Percentiles rank a stretch among this genome's conserved stretches.
Conservation (phyloP, 495 filamentous ascomycete species). For the Daldinia concentrica region DNA sequence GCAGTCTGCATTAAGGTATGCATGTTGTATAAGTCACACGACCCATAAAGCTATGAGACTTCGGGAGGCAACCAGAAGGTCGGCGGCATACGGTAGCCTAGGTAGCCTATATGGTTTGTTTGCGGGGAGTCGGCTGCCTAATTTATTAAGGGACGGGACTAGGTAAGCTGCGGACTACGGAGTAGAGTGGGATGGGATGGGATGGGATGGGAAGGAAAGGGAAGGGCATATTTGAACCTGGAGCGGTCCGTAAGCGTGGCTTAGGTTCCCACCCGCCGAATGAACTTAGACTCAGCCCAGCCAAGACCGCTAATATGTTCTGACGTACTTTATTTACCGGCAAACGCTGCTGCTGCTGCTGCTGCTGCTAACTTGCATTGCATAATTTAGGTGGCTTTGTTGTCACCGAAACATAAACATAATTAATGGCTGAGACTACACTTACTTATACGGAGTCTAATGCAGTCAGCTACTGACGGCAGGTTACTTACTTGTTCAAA, state of each 20-base stretch:
- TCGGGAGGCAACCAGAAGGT: not conserved
- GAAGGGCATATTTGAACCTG: not conserved
- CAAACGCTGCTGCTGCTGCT: too few relatives aligned
- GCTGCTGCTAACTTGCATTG: too few relatives aligned
- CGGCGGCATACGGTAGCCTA: not conserved
- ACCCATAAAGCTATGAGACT: not conserved
- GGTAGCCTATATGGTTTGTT: not conserved
- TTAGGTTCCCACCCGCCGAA: not conserved
- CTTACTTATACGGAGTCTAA: not conserved
- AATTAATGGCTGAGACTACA: not conserved
- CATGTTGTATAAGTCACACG: not conserved
- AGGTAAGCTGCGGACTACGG: not conserved
- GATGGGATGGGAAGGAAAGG: too few relatives aligned
- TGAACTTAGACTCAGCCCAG: not conserved
- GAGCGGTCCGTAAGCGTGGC: constrained; percentile 1
- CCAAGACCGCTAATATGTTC: not conserved
- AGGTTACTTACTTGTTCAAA: not conserved
- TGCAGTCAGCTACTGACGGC: not conserved
- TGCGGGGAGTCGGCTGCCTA: not conserved
- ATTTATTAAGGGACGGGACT: not conserved
- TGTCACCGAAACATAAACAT: not conserved
- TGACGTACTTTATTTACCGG: too few relatives aligned
- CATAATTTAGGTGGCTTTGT: not conserved
- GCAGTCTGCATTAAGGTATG: not conserved
- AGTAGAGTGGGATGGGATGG: not conserved